These are phyloP conservation scores for Penicillium pulvis DNA, from an alignment of 495 filamentous ascomycete genomes.

Conservation along the genomic window DNA sequence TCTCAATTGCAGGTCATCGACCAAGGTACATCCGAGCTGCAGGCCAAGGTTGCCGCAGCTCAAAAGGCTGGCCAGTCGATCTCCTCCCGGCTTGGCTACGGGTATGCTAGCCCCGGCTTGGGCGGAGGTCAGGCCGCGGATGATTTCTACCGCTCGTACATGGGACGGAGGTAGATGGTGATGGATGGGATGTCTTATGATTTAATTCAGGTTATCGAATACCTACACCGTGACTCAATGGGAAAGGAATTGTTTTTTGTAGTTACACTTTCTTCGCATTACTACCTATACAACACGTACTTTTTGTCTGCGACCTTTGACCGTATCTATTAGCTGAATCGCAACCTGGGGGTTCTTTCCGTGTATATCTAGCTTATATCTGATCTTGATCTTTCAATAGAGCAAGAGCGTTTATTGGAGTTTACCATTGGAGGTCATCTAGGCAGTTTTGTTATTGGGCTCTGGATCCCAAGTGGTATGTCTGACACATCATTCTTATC, in stretches of 20 bases:
- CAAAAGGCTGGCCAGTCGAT: conserved; percentile 73
- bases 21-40: conserved; percentile 73
- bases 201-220: conserved; percentile 11
- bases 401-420: background rate
- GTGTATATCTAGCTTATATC: background rate
- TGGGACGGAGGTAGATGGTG: conserved; percentile 56
- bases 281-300: background rate
- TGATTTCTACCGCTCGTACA: conserved; percentile 80
- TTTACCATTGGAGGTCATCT: background rate
- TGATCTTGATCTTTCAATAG: background rate
- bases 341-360: background rate
- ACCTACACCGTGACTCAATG: conserved; percentile 11
- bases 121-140: conserved; percentile 66
- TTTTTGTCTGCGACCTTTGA: background rate
- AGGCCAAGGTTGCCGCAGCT: conserved; percentile 74
- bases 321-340: background rate
- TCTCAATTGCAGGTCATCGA: conserved; percentile 90
- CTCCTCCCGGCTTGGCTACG: conserved; percentile 63
- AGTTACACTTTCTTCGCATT: conserved; percentile 1
- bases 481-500: too few species aligned
- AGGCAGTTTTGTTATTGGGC: too few species aligned
- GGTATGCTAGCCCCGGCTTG: conserved; percentile 57
- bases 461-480: too few species aligned
- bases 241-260: conserved; percentile 16
- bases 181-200: conserved; percentile 25